Base-by-base conservation (phyloP, 129 eudicot species). In the Escallonia herrerae region DNA sequence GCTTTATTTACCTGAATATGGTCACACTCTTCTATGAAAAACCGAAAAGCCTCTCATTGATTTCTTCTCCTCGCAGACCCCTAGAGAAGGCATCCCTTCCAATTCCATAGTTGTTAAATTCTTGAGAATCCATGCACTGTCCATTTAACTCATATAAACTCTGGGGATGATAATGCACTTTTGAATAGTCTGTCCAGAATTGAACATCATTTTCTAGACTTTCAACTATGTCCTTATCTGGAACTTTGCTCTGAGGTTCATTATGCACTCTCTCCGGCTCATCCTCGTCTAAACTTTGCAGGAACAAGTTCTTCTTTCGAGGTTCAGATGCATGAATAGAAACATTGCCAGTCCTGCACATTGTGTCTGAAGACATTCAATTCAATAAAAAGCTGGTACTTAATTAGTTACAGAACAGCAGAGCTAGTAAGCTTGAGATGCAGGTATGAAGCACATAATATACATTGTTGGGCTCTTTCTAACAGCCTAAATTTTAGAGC, bases 121-220 rank as follows among this genome's bases (percentile, higher is more conserved):
- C 76, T 75, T 83, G 64, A 64, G 69, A 44, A 52, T 80, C 86
- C 62, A 68, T 64, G 91, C 96, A 89, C 52, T 72, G 75, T 46
- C 96, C 98, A 61, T 69, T 87, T 53, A 93, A 64, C 64, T 89
- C 96, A 43, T 88, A 93, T 56, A 89, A 68, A 86, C 95, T 93
- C 75, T 81, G 89, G 5, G 98, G 98, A 73, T 93, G 96, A 74
- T 79, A 93, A 69, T 93, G 98, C 69, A 89, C 91, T 82, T 93
- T 93, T 65, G 95, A 89, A 77, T 54, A 89, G 78, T 89, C 98
- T 54, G 98, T 83, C 98, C 98, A 93, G 79, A 65, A 89, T 1
- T 83, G 81, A 44, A 93, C 96, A 37, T 64, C 73, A 15, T 80
- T 81, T 66, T 89, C 98, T n/a, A 93, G 83, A 67, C 73, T 74